These are phyloP conservation scores for Epichloe baconii DNA, from an alignment of 2,329 filamentous ascomycete genomes.

Conservation along the genomic window DNA sequence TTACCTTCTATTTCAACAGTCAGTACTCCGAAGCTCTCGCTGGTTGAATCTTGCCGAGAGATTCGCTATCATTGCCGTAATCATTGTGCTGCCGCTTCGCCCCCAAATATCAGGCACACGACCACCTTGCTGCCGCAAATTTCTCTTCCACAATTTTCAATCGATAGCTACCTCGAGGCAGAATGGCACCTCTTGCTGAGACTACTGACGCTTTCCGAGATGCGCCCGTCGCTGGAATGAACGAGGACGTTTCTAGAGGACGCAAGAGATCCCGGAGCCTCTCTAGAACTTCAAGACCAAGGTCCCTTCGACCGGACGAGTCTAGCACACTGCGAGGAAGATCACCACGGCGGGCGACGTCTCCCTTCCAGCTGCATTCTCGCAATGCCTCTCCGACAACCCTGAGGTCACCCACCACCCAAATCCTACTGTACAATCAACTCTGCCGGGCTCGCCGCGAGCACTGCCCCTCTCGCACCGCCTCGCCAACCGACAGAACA, in stretches of 20 bases:
- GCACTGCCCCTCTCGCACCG: conserved; percentile 28
- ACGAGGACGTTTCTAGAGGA: conserved; percentile 20
- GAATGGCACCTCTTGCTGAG: conserved; percentile 14
- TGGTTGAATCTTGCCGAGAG: neutral
- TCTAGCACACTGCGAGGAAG: conserved; percentile 30
- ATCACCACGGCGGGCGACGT: conserved; percentile 26
- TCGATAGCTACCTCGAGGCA: neutral
- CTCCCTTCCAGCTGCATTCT: conserved; percentile 20
- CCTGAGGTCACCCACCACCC: conserved; percentile 26
- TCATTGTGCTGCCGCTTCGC: neutral
- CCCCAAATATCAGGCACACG: neutral
- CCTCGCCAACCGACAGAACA: conserved; percentile 21
- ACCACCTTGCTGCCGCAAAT: neutral
- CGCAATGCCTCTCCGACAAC: conserved; percentile 20
- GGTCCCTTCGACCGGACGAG: conserved; percentile 23
- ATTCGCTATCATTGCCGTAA: neutral
- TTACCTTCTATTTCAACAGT: neutral
- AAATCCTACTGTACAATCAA: conserved; percentile 27
- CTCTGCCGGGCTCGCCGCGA: conserved; percentile 29
- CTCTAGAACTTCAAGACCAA: conserved; percentile 17
- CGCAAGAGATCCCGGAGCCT: conserved; percentile 28
- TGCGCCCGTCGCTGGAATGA: conserved; percentile 8
- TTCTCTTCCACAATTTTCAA: too few species aligned
- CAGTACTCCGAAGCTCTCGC: neutral
- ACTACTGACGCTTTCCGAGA: conserved; percentile 13